Conservation (phyloP, 2,329 filamentous ascomycete genomes). For the Aspergillus floridensis region DNA sequence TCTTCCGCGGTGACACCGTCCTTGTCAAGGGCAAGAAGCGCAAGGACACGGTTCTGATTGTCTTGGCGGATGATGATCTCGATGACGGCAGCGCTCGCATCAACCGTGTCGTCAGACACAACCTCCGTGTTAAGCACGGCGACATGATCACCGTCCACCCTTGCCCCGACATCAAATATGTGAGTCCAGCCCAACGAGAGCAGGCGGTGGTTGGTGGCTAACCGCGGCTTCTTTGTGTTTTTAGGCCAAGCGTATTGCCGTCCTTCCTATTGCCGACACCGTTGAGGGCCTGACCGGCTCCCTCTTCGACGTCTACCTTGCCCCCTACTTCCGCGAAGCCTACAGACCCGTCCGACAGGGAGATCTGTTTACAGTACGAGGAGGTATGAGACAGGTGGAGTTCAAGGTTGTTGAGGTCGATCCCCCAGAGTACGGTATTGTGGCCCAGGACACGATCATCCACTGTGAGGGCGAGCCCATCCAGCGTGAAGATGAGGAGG, state of each 20-base stretch:
- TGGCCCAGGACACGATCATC: slow-evolving; percentile 97
- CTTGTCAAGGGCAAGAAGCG: slow-evolving; percentile 99
- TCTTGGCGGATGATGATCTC: slow-evolving; percentile 93
- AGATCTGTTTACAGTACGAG: slow-evolving; percentile 94
- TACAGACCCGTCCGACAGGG: slow-evolving; percentile 97
- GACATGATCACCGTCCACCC: slow-evolving; percentile 96
- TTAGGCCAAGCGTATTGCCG: slow-evolving; percentile 96
- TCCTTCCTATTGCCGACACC: slow-evolving; percentile 96
- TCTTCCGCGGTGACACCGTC: slow-evolving; percentile 98
- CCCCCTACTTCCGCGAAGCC: slow-evolving; percentile 98
- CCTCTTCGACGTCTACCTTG: slow-evolving; percentile 97
- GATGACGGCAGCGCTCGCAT: slow-evolving; percentile 96
- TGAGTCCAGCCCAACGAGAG: slow-evolving; percentile 50
- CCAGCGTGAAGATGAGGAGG: slow-evolving; percentile 97
- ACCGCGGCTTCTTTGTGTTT: slow-evolving; percentile 21
- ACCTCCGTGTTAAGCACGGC: slow-evolving; percentile 96
- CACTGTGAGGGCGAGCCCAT: slow-evolving; percentile 98
- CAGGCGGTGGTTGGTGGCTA: neutral
- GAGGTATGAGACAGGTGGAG: slow-evolving; percentile 98
- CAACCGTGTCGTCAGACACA: slow-evolving; percentile 98
- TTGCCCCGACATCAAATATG: slow-evolving; percentile 99
- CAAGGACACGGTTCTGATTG: slow-evolving; percentile 97
- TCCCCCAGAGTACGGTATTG: slow-evolving; percentile 96
- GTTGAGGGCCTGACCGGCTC: slow-evolving; percentile 97
- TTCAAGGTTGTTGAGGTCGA: slow-evolving; percentile 99